Conservation (phyloP, 352 stramenopile genomes). For the Phytophthora megakarya region DNA sequence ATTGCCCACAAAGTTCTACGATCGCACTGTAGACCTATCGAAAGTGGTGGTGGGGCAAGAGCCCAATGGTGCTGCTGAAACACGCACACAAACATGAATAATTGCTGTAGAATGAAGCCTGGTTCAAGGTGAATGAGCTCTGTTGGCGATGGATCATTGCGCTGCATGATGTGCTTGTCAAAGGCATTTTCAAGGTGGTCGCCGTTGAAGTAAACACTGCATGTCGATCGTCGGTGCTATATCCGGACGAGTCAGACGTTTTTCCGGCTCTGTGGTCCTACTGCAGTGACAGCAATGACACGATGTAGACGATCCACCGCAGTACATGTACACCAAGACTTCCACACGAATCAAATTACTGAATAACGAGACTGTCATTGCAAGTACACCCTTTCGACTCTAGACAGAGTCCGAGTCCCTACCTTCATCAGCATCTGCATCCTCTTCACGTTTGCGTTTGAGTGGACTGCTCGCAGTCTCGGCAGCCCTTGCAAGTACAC, state of each 20-base stretch:
- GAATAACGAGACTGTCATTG: slow-evolving; percentile 12
- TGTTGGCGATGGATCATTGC: not conserved
- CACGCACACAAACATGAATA: too few relatives aligned
- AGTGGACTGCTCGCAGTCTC: slow-evolving; percentile 17
- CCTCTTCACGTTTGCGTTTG: slow-evolving; percentile 39
- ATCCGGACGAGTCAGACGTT: slow-evolving; percentile 19
- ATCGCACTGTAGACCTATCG: not conserved
- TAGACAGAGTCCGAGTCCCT: slow-evolving; percentile 33
- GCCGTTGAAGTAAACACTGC: slow-evolving; percentile 10
- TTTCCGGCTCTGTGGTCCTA: slow-evolving; percentile 26
- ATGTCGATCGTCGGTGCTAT: slow-evolving; percentile 1
- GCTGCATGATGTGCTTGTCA: not conserved
- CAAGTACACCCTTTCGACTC: too few relatives aligned
- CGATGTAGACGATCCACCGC: slow-evolving; percentile 16
- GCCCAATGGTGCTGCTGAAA: not conserved
- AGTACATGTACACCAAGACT: slow-evolving; percentile 20
- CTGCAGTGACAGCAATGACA: slow-evolving; percentile 18
- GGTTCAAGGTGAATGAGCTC: too few relatives aligned
- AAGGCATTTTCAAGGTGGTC: too few relatives aligned
- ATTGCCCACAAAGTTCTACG: not conserved
- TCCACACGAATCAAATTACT: slow-evolving; percentile 22
- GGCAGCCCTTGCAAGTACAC: not conserved
- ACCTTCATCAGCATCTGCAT: slow-evolving; percentile 17
- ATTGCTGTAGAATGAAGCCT: too few relatives aligned
- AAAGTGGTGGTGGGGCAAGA: not conserved